phyloP scores from a whole-genome alignment of 306 rosid genomes.

The Castanopsis chinensis region DNA sequence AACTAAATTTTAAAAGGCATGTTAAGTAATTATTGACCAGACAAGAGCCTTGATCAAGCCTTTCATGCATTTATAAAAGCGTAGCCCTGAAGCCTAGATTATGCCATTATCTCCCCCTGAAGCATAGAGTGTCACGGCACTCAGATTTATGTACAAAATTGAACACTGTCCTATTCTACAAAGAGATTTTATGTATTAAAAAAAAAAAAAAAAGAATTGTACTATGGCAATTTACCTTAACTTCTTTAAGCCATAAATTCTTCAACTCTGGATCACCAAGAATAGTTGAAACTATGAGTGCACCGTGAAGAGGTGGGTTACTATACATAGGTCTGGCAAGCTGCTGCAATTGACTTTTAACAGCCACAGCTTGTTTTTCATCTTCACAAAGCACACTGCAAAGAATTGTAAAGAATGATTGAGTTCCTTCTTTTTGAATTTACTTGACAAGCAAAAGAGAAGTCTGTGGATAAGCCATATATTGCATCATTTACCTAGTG shows the following conservation, averaged over 20 bases:
- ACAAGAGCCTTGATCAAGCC: background rate
- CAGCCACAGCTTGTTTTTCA: constrained; percentile 89
- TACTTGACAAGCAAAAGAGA: constrained; percentile 17
- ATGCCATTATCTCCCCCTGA: background rate
- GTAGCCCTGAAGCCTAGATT: background rate
- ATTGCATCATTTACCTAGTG: background rate
- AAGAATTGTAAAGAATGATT: constrained; percentile 8
- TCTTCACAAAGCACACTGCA: constrained; percentile 87
- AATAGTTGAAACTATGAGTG: constrained; percentile 71
- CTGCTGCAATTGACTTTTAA: constrained; percentile 88
- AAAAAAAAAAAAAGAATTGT: background rate
- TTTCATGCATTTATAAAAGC: background rate
- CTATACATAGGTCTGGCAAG: constrained; percentile 98
- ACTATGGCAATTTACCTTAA: constrained; percentile 52
- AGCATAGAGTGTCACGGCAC: background rate
- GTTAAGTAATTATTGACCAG: background rate
- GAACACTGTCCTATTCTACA: background rate
- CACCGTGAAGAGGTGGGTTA: constrained; percentile 94
- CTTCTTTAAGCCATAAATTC: constrained; percentile 83
- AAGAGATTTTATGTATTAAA: background rate
- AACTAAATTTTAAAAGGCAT: background rate
- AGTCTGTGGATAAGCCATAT: background rate
- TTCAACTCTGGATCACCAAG: constrained; percentile 83
- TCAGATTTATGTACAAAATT: background rate
- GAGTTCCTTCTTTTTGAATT: background rate